Base-by-base conservation (phyloP, 441 rosid genomes). In the Iberis amara region DNA sequence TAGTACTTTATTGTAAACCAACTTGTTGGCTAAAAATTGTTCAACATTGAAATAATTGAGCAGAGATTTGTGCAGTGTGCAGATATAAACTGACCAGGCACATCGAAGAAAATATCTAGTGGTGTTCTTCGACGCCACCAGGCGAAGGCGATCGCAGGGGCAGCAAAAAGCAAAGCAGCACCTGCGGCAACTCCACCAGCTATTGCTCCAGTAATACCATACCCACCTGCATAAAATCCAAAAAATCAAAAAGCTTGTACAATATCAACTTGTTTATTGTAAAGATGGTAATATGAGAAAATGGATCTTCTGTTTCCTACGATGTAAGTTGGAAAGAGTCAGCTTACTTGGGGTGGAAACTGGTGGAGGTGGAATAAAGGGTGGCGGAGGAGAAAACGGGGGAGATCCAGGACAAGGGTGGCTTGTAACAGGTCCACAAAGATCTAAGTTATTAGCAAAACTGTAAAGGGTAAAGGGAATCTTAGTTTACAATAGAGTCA, bases 141-240 rank as follows among this genome's bases (percentile, higher is more conserved):
- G 28, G 96, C 94, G 73, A 87, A 87, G 39, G 94, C 88, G 45
- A 87, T 65, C 45, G 94, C 96, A 57, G 96, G 96, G 27, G 94
- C 94, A 43, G 94, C 96, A 73, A 82, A 87, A 23, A 87, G 54
- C 53, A 87, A 69, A 23, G 96, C 94, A 68, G 94, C 94, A 67
- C 94, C 90, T 24, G 94, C 96, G 39, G 96, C 94, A 41, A 86
- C 96, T 74, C 96, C 96, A 40, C 96, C 96, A 14, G 94, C 96
- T 53, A 84, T 82, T 15, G 96, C 94, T 67, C 86, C 86, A 55
- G 96, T 88, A 26, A 73, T 73, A 64, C 83, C 70, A 47, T 64
- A 76, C 42, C 89, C 82, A 57, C 81, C 96, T 26, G n/a, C n/a
- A n/a, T 83, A 69, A 62, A 68, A 54, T 50, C 15, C n/a, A n/a